Evolutionary conservation across 495 filamentous ascomycete species (phyloP).

Genomic region (Aspergillus haitiensis): DNA sequence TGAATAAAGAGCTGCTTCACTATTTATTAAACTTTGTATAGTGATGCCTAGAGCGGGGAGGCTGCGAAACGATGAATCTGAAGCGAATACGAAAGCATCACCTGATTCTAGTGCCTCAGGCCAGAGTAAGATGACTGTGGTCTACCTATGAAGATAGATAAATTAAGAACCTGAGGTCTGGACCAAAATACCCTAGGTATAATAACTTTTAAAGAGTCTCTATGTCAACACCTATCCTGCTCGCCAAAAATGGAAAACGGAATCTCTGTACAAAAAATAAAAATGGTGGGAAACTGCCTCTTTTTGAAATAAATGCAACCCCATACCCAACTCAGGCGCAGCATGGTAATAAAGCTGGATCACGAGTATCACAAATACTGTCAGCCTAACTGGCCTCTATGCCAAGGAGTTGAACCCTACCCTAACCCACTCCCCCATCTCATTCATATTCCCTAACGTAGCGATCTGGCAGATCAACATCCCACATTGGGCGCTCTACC

Average conservation of each 20-base stretch:
- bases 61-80: no score
- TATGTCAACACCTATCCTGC: slow-evolving; percentile 14
- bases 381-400: background rate
- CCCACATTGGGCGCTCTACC: slow-evolving; percentile 83
- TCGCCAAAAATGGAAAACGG: slow-evolving; percentile 14
- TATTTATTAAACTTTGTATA: no score
- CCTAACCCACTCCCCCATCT: slow-evolving; percentile 4
- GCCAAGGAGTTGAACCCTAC: background rate
- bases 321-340: background rate
- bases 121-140: background rate
- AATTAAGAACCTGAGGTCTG: no score
- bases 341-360: background rate
- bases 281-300: background rate
- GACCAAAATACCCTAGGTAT: background rate
- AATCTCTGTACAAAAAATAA: slow-evolving; percentile 12
- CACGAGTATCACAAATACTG: background rate
- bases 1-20: no score
- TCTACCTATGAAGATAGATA: background rate
- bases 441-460: slow-evolving; percentile 69
- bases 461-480: slow-evolving; percentile 73
- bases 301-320: background rate
- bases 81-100: no score
- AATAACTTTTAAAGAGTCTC: slow-evolving; percentile 3
- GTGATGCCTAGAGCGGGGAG: no score
- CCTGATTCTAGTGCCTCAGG: background rate